Evolutionary conservation across 768 basidiomycete genomes (phyloP).

Genomic region (Pseudohyphozyma bogoriensis): DNA sequence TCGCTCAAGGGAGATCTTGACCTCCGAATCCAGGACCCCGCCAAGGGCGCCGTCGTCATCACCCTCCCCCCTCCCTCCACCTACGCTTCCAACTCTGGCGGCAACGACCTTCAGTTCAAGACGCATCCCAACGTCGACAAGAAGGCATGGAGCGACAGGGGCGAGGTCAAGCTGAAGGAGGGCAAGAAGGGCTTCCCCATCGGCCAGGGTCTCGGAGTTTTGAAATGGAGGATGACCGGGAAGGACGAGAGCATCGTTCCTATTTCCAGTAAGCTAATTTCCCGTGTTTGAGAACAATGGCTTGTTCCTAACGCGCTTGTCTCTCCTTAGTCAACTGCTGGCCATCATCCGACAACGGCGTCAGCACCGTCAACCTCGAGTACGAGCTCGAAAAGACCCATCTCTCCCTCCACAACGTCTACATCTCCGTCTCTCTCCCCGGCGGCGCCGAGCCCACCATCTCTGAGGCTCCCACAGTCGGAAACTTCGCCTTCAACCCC

Average conservation of each 20-base stretch:
- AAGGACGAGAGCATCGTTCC: constrained; percentile 88
- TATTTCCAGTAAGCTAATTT: constrained; percentile 76
- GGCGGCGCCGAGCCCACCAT: constrained; percentile 77
- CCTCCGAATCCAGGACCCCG: constrained; percentile 67
- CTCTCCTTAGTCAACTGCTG: constrained; percentile 79
- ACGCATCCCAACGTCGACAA: constrained; percentile 92
- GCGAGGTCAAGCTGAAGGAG: constrained; percentile 75
- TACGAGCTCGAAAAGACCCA: constrained; percentile 86
- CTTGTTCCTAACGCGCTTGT: too few species aligned
- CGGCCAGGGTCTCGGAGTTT: constrained; percentile 65
- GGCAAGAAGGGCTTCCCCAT: constrained; percentile 73
- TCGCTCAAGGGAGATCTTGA: constrained; percentile 94
- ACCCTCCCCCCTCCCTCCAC: constrained; percentile 49
- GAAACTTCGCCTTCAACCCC: constrained; percentile 55
- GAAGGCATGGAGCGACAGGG: constrained; percentile 57
- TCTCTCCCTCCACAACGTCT: constrained; percentile 68
- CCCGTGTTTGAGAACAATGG: too few species aligned
- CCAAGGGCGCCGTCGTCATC: constrained; percentile 61
- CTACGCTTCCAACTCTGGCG: constrained; percentile 49
- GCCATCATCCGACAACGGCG: constrained; percentile 89
- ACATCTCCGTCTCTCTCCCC: constrained; percentile 85
- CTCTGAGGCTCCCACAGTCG: constrained; percentile 51
- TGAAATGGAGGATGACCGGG: constrained; percentile 85
- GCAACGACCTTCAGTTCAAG: constrained; percentile 74
- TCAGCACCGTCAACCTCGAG: constrained; percentile 88